A percentile compares a stretch with the other conserved stretches of the same genome.
Conservation (phyloP, 768 basidiomycete genomes). For the Brasilioporus rufonigricans region DNA sequence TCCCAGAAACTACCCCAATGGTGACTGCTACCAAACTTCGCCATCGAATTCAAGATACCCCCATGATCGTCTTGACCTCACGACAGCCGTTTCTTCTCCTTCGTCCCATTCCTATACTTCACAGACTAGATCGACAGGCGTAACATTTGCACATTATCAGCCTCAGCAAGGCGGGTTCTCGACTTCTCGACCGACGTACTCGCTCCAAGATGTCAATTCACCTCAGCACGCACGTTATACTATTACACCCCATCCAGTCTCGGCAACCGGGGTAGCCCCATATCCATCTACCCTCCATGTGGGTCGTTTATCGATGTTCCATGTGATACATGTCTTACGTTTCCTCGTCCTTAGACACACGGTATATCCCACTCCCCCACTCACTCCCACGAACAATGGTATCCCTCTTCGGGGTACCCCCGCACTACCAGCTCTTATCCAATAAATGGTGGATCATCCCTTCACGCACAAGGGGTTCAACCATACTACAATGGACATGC, state of each 20-base stretch:
- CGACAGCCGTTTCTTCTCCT: slow-evolving; percentile 13
- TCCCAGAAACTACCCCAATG: slow-evolving; percentile 17
- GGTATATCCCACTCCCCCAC: slow-evolving; percentile 12
- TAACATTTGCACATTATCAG: slow-evolving; percentile 39
- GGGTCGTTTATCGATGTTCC: neutral
- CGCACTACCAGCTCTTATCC: slow-evolving; percentile 20
- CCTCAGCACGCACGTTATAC: slow-evolving; percentile 20
- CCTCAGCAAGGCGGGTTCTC: slow-evolving; percentile 37
- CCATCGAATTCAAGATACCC: slow-evolving; percentile 22
- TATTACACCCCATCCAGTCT: slow-evolving; percentile 13
- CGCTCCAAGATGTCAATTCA: slow-evolving; percentile 17
- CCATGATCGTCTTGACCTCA: slow-evolving; percentile 20
- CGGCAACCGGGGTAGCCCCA: slow-evolving; percentile 14
- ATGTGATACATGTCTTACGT: neutral
- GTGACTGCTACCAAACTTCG: slow-evolving; percentile 14
- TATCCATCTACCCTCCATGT: slow-evolving; percentile 30
- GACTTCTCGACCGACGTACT: slow-evolving; percentile 31
- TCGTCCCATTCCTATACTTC: slow-evolving; percentile 18
- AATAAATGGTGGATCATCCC: slow-evolving; percentile 17
- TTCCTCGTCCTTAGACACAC: slow-evolving; percentile 6
- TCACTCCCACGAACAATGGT: slow-evolving; percentile 26
- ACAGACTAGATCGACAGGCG: slow-evolving; percentile 21
- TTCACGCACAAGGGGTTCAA: slow-evolving; percentile 21
- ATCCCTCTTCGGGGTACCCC: slow-evolving; percentile 23
- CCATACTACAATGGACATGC: slow-evolving; percentile 27